Evolutionary conservation across 495 filamentous ascomycete genomes (phyloP), one percentile per base, ranked within the genome.

Genomic region (Platismatia glauca): DNA sequence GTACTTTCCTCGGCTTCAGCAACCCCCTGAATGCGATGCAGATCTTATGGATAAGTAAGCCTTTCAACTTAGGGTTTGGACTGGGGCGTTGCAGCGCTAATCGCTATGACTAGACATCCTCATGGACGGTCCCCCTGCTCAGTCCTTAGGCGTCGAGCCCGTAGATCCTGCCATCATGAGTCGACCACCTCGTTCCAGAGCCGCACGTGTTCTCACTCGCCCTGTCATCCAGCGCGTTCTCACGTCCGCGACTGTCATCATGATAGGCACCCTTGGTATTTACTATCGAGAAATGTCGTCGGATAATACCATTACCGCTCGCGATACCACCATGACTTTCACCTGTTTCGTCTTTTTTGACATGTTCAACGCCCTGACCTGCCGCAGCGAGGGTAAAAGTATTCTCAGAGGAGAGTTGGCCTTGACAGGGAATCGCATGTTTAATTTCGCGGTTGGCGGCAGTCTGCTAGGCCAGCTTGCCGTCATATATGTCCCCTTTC

Each of bases 281-380:
- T 98, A 98, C 74, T 83, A 87, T 58, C 86, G 86, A 71, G 93
- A 97, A 72, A 96, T 98, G 89, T 77, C 82, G 31, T 73, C 71
- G 18, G 76, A 78, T 24, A 73, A 90, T 55, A 76, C 84, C 55
- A 87, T 97, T 58, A 95, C 85, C 15, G 89, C 88, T 35, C 90
- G 95, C 69, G 94, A 98, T 77, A 98, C 94, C 20, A 98, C 94
- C 62, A 96, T 97, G 90, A 98, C 94, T 2, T 98, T 98, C 73
- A 98, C 94, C 27, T 95, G 90, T 75, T 98, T 98, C 70, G 94
- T 98, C 29, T 80, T 97, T 33, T 98, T 96, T 72, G 94, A 98
- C 77, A 97, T 98, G 94, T 95, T 96, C 78, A 96, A 97, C 72
- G 94, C 94, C 0, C 79, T 98, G 18, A 87, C 90, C 12, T 97